Conservation (phyloP, 2,329 filamentous ascomycete species). For the Monilinia laxa region DNA sequence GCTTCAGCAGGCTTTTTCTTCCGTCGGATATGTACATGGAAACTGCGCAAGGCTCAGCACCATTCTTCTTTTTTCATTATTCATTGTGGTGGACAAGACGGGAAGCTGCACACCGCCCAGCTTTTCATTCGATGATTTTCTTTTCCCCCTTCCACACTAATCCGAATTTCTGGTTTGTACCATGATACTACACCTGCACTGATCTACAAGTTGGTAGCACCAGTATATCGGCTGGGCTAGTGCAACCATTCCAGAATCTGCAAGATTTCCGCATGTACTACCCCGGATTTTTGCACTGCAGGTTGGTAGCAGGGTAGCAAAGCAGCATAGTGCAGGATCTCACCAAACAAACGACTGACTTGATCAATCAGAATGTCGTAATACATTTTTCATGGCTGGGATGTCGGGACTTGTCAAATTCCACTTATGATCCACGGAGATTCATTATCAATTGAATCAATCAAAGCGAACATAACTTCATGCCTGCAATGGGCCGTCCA, state of each 20-base stretch:
- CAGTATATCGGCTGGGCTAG: conserved; percentile 4
- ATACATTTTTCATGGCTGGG: neutral
- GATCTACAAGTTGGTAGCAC: conserved; percentile 19
- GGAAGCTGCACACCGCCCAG: conserved; percentile 26
- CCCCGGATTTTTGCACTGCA: conserved; percentile 25
- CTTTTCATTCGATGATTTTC: conserved; percentile 11
- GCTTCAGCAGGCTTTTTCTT: conserved; percentile 23
- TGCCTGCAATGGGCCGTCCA: conserved; percentile 22
- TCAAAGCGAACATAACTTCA: conserved; percentile 9
- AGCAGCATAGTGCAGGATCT: conserved; percentile 29
- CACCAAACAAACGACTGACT: conserved; percentile 24
- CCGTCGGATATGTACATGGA: conserved; percentile 23
- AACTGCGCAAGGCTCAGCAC: conserved; percentile 17
- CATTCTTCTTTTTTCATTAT: conserved; percentile 19
- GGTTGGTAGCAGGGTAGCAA: neutral
- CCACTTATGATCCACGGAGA: conserved; percentile 3
- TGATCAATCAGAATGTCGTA: neutral
- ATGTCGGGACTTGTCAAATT: conserved; percentile 11
- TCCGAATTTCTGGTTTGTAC: conserved; percentile 20
- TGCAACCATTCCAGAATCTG: conserved; percentile 27
- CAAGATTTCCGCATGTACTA: conserved; percentile 24
- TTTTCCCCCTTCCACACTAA: conserved; percentile 5
- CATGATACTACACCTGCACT: conserved; percentile 1
- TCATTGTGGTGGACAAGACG: conserved; percentile 23
- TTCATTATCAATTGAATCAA: conserved; percentile 13